Conservation (phyloP, 129 eudicot species). For the Flaveria trinervia region DNA sequence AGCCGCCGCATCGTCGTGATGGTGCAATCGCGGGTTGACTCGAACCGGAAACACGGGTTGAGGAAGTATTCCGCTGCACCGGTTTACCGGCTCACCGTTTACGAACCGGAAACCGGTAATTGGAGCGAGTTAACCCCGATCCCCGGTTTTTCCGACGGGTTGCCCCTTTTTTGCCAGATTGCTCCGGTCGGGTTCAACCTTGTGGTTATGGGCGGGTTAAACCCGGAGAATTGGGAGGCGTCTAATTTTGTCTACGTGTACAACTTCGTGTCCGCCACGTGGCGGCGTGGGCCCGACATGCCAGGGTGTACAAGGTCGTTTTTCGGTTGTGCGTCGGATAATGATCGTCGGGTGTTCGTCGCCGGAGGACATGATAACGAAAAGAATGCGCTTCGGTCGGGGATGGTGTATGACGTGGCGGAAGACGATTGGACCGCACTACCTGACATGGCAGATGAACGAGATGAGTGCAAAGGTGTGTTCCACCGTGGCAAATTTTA, state of each 20-base stretch:
- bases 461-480: slow-evolving; percentile 71
- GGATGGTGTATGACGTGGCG: slow-evolving; percentile 62
- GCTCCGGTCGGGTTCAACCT: slow-evolving; percentile 64
- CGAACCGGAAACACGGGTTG: slow-evolving; percentile 24
- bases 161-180: slow-evolving; percentile 76
- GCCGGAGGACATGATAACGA: slow-evolving; percentile 89
- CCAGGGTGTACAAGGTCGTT: slow-evolving; percentile 69
- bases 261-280: slow-evolving; percentile 59
- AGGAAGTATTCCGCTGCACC: slow-evolving; percentile 42
- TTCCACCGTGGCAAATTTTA: slow-evolving; percentile 70
- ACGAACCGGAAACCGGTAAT: slow-evolving; percentile 59
- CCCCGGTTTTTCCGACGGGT: slow-evolving; percentile 54
- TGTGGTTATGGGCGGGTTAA: slow-evolving; percentile 89
- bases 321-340: slow-evolving; percentile 77
- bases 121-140: slow-evolving; percentile 60
- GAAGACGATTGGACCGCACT: slow-evolving; percentile 50
- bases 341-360: slow-evolving; percentile 56
- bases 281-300: slow-evolving; percentile 76
- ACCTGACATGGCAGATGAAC: slow-evolving; percentile 71
- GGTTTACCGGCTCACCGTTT: slow-evolving; percentile 53
- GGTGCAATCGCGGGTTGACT: slow-evolving; percentile 56
- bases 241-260: slow-evolving; percentile 53
- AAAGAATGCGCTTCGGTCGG: slow-evolving; percentile 75
- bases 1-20: slow-evolving; percentile 50
- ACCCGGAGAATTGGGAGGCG: slow-evolving; percentile 66